Base-by-base conservation (phyloP, 805 yeast genomes). In the Cyberlindnera galapagoensis region DNA sequence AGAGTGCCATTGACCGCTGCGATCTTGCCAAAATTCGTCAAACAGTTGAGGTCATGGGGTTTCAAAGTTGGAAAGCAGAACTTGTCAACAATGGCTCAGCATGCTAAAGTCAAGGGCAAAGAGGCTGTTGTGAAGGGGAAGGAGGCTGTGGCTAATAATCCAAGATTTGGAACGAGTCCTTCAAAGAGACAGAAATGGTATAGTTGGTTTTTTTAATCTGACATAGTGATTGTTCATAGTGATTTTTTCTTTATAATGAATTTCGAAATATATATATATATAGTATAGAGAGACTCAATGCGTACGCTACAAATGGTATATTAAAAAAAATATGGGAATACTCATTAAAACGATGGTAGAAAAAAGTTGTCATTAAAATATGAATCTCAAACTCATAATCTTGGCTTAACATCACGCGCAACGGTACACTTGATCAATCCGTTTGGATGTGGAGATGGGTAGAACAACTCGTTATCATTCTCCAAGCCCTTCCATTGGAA, bases 1-100 rank as follows among this genome's bases (percentile, higher is more conserved):
- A 71, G 98, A 41, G 62, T 92, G 5, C 98, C 98, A 10, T 56
- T 86, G 19, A 81, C 97, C 1, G 96, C 96, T 0, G 94, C 95
- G 3, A 70, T 88, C 9, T 87, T 97, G 0, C 98, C 98, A 6
- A 52, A 74, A 2, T 68, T 86, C 3, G 95, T 86, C 5, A 63
- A 57, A 32, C 52, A 62, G 28, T 67, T 90, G 40, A 72, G 82
- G 36, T 60, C 69, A 15, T 76, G 85, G 82, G 96, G 95, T 2
- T 86, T 84, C 62, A 75, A 77, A 36, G 74, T 84, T 37, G 90
- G 84, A 5, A 63, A 66, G 19, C 67, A 62, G 31, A 60, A 58
- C 35, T 49, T 74, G 28, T 51, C 69, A 8, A 60, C 71, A 4
- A 54, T 71, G 44, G 64, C 54, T 21, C 60, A 46, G 14, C 48